Conservation (phyloP, 1,284 basidiomycete species). For the Stygiomarasmius scandens region DNA sequence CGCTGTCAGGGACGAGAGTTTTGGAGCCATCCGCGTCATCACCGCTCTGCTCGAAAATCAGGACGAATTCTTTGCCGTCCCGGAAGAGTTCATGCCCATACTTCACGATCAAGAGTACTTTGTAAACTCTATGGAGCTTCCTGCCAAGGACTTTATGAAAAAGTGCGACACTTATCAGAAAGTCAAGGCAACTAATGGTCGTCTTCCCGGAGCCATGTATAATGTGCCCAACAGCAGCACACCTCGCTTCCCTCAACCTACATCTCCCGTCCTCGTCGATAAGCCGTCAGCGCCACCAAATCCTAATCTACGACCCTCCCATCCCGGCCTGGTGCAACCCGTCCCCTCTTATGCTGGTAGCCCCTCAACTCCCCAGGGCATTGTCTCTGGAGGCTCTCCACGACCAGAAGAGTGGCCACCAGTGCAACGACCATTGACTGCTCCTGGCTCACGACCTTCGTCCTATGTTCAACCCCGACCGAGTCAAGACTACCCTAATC, state of each 20-base stretch:
- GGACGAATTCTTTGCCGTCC: slow-evolving; percentile 91
- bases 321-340: slow-evolving; percentile 20
- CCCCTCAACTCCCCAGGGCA: slow-evolving; percentile 24
- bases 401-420: slow-evolving; percentile 54
- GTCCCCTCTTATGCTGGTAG: slow-evolving; percentile 27
- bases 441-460: slow-evolving; percentile 51
- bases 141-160: slow-evolving; percentile 89
- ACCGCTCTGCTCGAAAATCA: slow-evolving; percentile 89
- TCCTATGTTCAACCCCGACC: slow-evolving; percentile 55
- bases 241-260: slow-evolving; percentile 19
- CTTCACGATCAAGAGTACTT: slow-evolving; percentile 89
- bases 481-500: slow-evolving; percentile 44
- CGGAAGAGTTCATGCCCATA: slow-evolving; percentile 82
- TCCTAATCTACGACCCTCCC: slow-evolving; percentile 7
- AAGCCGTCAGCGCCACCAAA: slow-evolving; percentile 35
- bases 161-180: slow-evolving; percentile 81
- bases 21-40: slow-evolving; percentile 86
- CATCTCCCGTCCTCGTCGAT: slow-evolving; percentile 15
- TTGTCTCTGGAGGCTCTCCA: slow-evolving; percentile 25
- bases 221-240: slow-evolving; percentile 20
- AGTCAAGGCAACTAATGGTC: slow-evolving; percentile 43
- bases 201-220: slow-evolving; percentile 30
- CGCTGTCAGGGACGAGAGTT: slow-evolving; percentile 91
- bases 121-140: slow-evolving; percentile 77
- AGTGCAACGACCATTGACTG: slow-evolving; percentile 46